These are phyloP conservation scores for Metarhizium sp. DNA, from an alignment of 2,329 filamentous ascomycete genomes.

Conservation along the genomic window DNA sequence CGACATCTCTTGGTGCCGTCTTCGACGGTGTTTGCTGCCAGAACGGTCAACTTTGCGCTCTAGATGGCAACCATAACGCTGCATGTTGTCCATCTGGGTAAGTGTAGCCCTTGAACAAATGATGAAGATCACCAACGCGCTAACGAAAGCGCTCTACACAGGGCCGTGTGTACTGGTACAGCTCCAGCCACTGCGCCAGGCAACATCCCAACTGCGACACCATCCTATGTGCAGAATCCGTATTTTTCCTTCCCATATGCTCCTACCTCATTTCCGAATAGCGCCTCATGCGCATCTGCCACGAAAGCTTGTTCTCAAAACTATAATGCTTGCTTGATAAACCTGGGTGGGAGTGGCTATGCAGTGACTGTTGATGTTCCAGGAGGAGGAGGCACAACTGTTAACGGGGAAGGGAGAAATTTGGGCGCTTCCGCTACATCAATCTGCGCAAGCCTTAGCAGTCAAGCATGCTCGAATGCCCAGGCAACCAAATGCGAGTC, in stretches of 20 bases:
- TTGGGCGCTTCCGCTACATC: conserved; percentile 38
- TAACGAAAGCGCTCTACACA: conserved; percentile 14
- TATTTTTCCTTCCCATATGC: conserved; percentile 54
- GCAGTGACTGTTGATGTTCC: conserved; percentile 49
- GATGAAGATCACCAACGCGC: background rate
- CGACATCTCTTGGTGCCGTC: conserved; percentile 31
- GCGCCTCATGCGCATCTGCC: conserved; percentile 41
- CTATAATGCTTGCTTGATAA: conserved; percentile 42
- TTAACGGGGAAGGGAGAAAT: conserved; percentile 30
- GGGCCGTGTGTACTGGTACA: conserved; percentile 46
- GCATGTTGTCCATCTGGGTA: conserved; percentile 46
- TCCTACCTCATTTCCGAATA: conserved; percentile 40
- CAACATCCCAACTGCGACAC: conserved; percentile 24
- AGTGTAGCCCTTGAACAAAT: conserved; percentile 14
- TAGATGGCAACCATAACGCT: conserved; percentile 38
- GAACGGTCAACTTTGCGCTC: conserved; percentile 38
- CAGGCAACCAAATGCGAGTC: conserved; percentile 29
- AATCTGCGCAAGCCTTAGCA: conserved; percentile 47
- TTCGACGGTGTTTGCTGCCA: conserved; percentile 43
- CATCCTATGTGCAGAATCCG: conserved; percentile 45
- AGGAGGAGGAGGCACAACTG: conserved; percentile 42
- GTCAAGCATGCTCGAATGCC: conserved; percentile 38
- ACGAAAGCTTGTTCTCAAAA: conserved; percentile 42
- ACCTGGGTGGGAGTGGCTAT: conserved; percentile 33
- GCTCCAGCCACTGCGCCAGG: conserved; percentile 33